phyloP scores from a whole-genome alignment of 306 rosid species.

The Vigna radiata region DNA sequence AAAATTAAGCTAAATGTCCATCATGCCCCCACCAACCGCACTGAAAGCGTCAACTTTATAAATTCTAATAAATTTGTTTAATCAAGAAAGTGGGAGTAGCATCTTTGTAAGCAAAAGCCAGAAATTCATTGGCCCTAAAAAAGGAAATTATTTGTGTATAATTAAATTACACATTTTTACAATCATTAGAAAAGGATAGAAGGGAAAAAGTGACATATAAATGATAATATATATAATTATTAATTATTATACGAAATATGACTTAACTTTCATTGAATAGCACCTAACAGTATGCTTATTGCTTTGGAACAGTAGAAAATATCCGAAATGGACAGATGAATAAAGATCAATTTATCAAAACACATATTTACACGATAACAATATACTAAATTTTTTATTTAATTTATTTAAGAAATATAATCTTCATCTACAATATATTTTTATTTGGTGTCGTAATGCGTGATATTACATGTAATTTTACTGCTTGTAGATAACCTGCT shows the following conservation, averaged over 20 bases:
- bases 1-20: constrained; percentile 31
- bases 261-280: constrained; percentile 30
- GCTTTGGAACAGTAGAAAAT: constrained; percentile 54
- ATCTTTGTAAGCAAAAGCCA: constrained; percentile 41
- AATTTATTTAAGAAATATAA: neutral
- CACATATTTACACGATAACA: neutral
- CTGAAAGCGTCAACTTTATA: constrained; percentile 43
- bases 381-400: neutral
- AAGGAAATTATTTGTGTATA: neutral
- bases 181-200: neutral
- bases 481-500: no score
- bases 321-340: constrained; percentile 25
- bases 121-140: neutral
- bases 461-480: no score
- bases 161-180: neutral
- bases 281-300: constrained; percentile 33
- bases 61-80: constrained; percentile 38
- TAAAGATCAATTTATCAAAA: neutral
- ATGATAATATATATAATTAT: neutral
- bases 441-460: no score
- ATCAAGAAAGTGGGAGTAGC: constrained; percentile 24
- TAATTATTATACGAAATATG: constrained; percentile 9
- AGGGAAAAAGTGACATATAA: neutral
- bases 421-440: no score
- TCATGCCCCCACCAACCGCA: constrained; percentile 72